Base-by-base conservation (phyloP, 2,329 filamentous ascomycete species). In the Botrytis tulipae region DNA sequence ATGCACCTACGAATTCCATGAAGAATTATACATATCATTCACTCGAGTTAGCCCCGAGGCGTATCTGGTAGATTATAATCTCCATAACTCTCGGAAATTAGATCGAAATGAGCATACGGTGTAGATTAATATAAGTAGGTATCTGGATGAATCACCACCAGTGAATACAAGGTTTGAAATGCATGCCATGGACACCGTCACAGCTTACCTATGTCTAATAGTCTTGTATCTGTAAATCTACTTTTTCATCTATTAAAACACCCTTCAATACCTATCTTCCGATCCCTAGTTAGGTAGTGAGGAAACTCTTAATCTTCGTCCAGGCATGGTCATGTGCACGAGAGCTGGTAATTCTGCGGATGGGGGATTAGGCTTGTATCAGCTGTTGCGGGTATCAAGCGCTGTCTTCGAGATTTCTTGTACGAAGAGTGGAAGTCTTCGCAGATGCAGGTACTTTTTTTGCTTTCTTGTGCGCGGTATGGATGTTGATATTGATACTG, bases 271-370 rank as follows among this genome's bases (percentile, higher is more conserved):
- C 16, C 14, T 2, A 40, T 42, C 40, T 42, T 14, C 12, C 4
- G 12, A 16, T 4, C 2, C 37, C 37, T 40, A 40, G 37, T 10
- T 40, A 46, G 7, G 2, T 46, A 4, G 12, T 8, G 6, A 7
- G 14, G 7, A 16, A 0, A 8, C 1, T 18, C 1, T 3, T 3
- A 29, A 29, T n/a, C 2, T 7, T 16, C 0, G 12, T 8, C 12
- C 1, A 29, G 51, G 5, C 6, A 7, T 29, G 51, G 3, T 0
- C 12, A 14, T 29, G 51, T 8, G 2, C 14, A 16, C 29, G n/a
- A 54, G 51, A 54, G 14, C 14, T 54, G n/a, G 14, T 54, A 6
- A 29, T 7, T 10, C 7, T 54, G n/a, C 14, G n/a, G 6, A 14
- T 29, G 25, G 6, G 6, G n/a, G 25, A n/a, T n/a, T 6, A 1